Base-by-base conservation (phyloP, 2,329 filamentous ascomycete species). In the Colletotrichum kahawae region DNA sequence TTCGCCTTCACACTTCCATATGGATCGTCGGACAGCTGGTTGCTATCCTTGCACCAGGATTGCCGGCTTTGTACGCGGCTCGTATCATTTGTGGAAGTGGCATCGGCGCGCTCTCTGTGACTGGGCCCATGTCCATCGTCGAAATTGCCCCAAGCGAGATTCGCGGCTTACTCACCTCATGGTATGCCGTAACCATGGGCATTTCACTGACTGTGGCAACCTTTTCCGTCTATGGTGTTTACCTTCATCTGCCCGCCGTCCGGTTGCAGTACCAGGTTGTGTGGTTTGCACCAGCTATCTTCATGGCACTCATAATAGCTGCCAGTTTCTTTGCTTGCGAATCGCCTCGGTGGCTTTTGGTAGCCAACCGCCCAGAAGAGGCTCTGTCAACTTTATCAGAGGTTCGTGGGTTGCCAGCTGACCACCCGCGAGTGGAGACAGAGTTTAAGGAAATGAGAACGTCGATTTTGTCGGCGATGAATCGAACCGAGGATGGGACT, bases 331-430 rank as follows among this genome's bases (percentile, higher is more conserved):
- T 85, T 48, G 76, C 83, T 14, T 82, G 80, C 13, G 84, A 86
- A 67, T 83, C 81, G 12, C 83, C 85, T 4, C 77, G 83, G 56
- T 86, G 83, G 83, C 79, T 84, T 3, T 79, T 84, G 31, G 75
- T 82, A 16, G 79, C 80, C 21, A 81, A 78, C 18, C 79, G 81
- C 2, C 76, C 80, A 24, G 77, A 82, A 6, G 79, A 84, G 54
- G 82, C 51, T 8, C 21, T 14, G 5, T 29, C 34, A 21, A 31
- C 33, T 12, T 31, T 60, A 18, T 13, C 48, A 4, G 9, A 54
- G n/a, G n/a, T 54, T n/a, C 48, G 48, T 7, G n/a, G 48, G 5
- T 24, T 54, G 12, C 48, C 48, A 21, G 48, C 48, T 24, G 21
- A 54, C 14, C 48, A 54, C 13, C 48, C 48, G 12, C 48, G n/a